Evolutionary conservation across 2,329 filamentous ascomycete species (phyloP), one percentile per base, ranked within the genome.

Genomic region (Neofusicoccum sp.): DNA sequence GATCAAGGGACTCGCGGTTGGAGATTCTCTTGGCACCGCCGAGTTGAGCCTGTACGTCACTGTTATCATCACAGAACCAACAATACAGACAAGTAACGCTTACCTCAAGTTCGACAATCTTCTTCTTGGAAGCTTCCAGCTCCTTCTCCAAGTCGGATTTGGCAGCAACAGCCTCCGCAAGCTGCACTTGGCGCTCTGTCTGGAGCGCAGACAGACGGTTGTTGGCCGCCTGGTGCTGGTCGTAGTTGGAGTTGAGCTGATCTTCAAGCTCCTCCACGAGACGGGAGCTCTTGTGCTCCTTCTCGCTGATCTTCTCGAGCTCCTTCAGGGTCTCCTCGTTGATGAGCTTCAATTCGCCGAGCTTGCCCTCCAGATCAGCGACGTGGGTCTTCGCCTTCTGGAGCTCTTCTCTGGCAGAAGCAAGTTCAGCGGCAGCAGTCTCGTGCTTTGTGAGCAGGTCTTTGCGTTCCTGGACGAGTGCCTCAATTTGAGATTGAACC

Each of bases 181-280:
- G 70, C 62, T 80, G 75, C 12, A 73, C 68, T 38, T 75, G 76
- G 28, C 75, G 72, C 68, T 81, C 80, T 2, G 72, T 75, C 63
- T 82, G 79, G 58, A 81, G 73, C 63, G 89, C 88, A 57, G 93
- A 97, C 58, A 98, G 79, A 58, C 93, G 87, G 77, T 96, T 96
- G 74, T 86, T 92, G 11, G 88, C 87, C 62, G 86, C 81, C 71
- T 97, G 91, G 63, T 93, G 92, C 73, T 96, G 90, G 70, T 99
- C 95, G 75, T 92, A 99, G 77, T 95, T 97, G 72, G 84, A 91
- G 71, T 93, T 93, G 58, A 99, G 86, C 75, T 99, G 95, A 69
- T 98, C 93, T 76, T 99, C 95, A 4, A 99, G 86, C 76, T 99
- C 93, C 73, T 98, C 91, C 7, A 99, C 91, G 11, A 99, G 81